Base-by-base conservation (phyloP, 2,329 filamentous ascomycete species). In the Penicillium sp. region DNA sequence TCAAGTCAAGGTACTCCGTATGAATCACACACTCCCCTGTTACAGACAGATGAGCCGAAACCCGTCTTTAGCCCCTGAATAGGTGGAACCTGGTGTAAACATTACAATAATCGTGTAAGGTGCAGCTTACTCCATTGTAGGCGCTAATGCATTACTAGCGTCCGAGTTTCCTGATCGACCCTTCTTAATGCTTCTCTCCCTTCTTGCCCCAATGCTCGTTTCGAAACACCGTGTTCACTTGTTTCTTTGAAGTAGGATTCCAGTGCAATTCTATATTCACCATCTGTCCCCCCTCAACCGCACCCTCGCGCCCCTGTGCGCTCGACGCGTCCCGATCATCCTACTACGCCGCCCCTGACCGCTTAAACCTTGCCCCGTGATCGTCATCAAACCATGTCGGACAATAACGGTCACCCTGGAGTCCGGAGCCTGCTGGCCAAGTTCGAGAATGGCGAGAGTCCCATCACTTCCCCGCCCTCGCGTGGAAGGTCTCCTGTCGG, bases 371-470 rank as follows among this genome's bases (percentile, higher is more conserved):
- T 24, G 11, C 20, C 2, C 24, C 9, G 40, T 42, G 35, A 37
- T 37, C 37, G 26, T 31, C 27, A 31, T 16, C 22, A 23, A 41
- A 47, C 31, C 18, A 59, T 59, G 57, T 51, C 56, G 40, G 57
- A 59, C 42, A 58, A 59, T 41, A 58, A 58, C 40, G 39, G 50
- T 40, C 57, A 65, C 40, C 63, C 62, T 20, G 82, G 79, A 62
- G 84, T 87, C 62, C 84, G 77, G 72, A 87, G 86, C 71, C 80
- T 90, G 56, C 78, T 85, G 60, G 86, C 86, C 63, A 88, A 87
- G 78, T 89, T 89, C 67, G 86, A 90, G 75, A 86, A 81, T 69
- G 80, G 77, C 65, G 79, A 81, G 57, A 74, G 74, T 52, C 81
- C 55, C 37, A 59, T 81, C 56, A 74, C 75, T 47, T 84, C 79